Evolutionary conservation across 2,329 filamentous ascomycete genomes (phyloP).

Genomic region (Mycosphaerella sp.): DNA sequence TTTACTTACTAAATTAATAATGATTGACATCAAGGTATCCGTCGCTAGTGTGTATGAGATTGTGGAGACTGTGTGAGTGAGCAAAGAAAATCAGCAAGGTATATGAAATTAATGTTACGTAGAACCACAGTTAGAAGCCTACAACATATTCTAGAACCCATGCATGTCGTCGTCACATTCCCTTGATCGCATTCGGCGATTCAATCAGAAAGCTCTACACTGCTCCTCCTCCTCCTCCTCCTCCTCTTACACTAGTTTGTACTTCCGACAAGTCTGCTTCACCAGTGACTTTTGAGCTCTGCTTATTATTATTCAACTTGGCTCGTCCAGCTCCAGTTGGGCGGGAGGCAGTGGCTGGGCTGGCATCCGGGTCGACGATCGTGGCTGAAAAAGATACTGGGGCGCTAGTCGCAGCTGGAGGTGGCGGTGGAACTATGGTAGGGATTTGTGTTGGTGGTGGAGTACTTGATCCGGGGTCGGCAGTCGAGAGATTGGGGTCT

Average conservation of each 20-base stretch:
- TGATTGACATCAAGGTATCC: too few species aligned
- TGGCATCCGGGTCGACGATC: constrained; percentile 6
- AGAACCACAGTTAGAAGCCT: too few species aligned
- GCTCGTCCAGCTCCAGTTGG: constrained; percentile 3
- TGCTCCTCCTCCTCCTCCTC: neutral
- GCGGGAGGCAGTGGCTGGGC: constrained; percentile 2
- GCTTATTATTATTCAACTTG: constrained; percentile 7
- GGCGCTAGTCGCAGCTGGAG: neutral
- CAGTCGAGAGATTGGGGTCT: neutral
- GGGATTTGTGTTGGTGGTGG: neutral
- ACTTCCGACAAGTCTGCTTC: neutral
- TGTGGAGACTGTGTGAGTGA: too few species aligned
- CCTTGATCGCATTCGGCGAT: too few species aligned
- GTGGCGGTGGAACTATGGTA: neutral
- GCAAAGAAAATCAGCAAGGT: too few species aligned
- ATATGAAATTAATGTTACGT: too few species aligned
- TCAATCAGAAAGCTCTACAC: too few species aligned
- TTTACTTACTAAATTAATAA: too few species aligned
- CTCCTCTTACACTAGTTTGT: neutral
- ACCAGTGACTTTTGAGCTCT: constrained; percentile 1
- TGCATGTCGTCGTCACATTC: too few species aligned
- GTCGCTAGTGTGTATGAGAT: too few species aligned
- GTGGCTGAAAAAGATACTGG: neutral
- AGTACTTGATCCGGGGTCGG: neutral
- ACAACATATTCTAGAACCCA: too few species aligned